phyloP scores from a whole-genome alignment of 2,329 filamentous ascomycete genomes.

The Beauveria asiatica region DNA sequence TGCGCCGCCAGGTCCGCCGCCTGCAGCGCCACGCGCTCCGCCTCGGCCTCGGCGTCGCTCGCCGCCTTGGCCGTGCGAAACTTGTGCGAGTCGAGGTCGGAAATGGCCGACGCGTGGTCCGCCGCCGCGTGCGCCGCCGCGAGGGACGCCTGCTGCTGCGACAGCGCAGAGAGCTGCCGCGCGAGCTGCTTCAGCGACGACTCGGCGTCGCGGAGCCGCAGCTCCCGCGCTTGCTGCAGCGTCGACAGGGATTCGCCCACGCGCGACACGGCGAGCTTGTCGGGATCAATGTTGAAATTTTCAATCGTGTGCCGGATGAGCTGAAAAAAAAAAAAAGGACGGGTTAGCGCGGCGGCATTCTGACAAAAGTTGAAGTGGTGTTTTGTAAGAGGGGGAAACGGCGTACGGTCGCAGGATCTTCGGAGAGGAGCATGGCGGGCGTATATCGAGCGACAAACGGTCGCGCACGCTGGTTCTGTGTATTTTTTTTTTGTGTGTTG shows the following conservation, averaged over 20 bases:
- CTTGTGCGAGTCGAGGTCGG: slow-evolving; percentile 83
- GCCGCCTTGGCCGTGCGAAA: slow-evolving; percentile 91
- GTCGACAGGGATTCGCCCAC: slow-evolving; percentile 76
- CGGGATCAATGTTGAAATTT: slow-evolving; percentile 91
- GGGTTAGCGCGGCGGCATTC: not conserved
- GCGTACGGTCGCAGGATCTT: slow-evolving; percentile 76
- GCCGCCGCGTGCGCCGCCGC: slow-evolving; percentile 65
- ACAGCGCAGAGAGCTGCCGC: slow-evolving; percentile 66
- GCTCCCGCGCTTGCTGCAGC: slow-evolving; percentile 74
- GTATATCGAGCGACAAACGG: not conserved
- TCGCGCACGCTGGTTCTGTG: not conserved
- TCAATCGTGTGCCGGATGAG: slow-evolving; percentile 85
- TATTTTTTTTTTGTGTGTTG: not conserved
- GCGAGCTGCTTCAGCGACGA: slow-evolving; percentile 60
- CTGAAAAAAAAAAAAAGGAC: slow-evolving; percentile 44
- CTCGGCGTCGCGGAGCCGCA: slow-evolving; percentile 65
- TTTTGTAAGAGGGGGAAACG: not conserved
- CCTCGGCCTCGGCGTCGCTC: slow-evolving; percentile 83
- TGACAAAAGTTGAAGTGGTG: not conserved
- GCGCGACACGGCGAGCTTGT: slow-evolving; percentile 75
- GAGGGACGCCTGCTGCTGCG: slow-evolving; percentile 69
- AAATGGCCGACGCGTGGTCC: slow-evolving; percentile 74
- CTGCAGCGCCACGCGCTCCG: slow-evolving; percentile 79
- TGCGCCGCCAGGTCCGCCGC: slow-evolving; percentile 65
- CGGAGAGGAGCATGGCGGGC: slow-evolving; percentile 74